Conservation (phyloP, 2,329 filamentous ascomycete species). For the Nemania sp. region DNA sequence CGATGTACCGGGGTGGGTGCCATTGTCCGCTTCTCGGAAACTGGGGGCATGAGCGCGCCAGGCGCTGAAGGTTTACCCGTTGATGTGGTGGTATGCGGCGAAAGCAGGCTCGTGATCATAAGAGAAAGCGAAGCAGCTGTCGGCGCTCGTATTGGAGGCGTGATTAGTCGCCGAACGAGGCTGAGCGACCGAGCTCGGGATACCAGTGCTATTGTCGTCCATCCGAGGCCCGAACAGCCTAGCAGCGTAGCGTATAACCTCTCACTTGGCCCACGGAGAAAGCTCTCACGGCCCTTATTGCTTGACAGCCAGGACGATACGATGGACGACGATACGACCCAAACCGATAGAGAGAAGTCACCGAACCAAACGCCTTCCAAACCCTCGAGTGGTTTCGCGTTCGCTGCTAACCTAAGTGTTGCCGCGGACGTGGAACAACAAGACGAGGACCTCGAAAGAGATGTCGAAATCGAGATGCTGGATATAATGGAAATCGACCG, state of each 20-base stretch:
- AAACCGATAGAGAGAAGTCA: constrained; percentile 35
- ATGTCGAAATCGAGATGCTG: constrained; percentile 64
- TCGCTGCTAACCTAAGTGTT: constrained; percentile 55
- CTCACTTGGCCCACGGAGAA: constrained; percentile 41
- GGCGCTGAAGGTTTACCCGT: constrained; percentile 50
- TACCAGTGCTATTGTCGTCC: constrained; percentile 59
- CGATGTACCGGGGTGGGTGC: constrained; percentile 57
- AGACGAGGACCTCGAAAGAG: constrained; percentile 51
- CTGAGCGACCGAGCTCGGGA: constrained; percentile 45
- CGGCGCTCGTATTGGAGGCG: constrained; percentile 49
- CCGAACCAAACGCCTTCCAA: constrained; percentile 30
- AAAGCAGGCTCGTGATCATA: constrained; percentile 59
- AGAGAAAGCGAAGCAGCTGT: constrained; percentile 57
- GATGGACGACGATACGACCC: constrained; percentile 33
- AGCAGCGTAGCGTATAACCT: constrained; percentile 55
- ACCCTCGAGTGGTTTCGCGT: constrained; percentile 51
- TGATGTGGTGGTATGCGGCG: constrained; percentile 60
- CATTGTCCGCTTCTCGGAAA: constrained; percentile 45
- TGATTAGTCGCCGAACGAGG: constrained; percentile 39
- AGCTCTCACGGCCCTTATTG: constrained; percentile 28
- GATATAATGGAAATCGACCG: constrained; percentile 70
- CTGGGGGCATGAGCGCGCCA: constrained; percentile 32
- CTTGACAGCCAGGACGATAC: constrained; percentile 24
- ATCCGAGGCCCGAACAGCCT: constrained; percentile 50
- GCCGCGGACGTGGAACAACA: constrained; percentile 56